Conservation (phyloP, 2,329 filamentous ascomycete genomes). For the Drechmeria coniospora region DNA sequence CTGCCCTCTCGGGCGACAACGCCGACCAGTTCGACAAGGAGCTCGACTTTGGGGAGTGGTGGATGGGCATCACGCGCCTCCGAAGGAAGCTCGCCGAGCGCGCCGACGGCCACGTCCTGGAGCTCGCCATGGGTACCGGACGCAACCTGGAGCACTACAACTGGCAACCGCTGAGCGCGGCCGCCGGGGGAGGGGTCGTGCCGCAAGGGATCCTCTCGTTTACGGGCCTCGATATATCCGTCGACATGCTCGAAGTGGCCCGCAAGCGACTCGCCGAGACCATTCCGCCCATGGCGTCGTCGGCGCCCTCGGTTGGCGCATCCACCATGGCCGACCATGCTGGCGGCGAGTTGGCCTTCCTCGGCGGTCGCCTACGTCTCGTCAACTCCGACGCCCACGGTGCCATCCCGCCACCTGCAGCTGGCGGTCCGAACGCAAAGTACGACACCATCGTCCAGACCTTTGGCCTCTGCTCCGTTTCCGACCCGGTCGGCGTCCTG, state of each 20-base stretch:
- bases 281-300: slow-evolving; percentile 22
- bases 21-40: slow-evolving; percentile 43
- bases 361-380: slow-evolving; percentile 28
- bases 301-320: slow-evolving; percentile 15
- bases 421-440: slow-evolving; percentile 21
- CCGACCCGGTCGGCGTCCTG: slow-evolving; percentile 37
- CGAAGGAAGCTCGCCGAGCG: slow-evolving; percentile 30
- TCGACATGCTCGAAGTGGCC: slow-evolving; percentile 44
- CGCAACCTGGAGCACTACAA: slow-evolving; percentile 44
- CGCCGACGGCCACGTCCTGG: slow-evolving; percentile 42
- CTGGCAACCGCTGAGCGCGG: slow-evolving; percentile 28
- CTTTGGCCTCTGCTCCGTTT: slow-evolving; percentile 49
- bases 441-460: slow-evolving; percentile 52
- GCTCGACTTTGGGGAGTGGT: slow-evolving; percentile 40
- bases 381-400: slow-evolving; percentile 32
- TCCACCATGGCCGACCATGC: slow-evolving; percentile 18
- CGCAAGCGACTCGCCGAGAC: slow-evolving; percentile 32
- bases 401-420: slow-evolving; percentile 22
- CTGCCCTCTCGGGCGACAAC: slow-evolving; percentile 26
- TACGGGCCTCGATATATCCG: slow-evolving; percentile 46
- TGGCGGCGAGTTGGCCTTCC: slow-evolving; percentile 22
- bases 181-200: slow-evolving; percentile 6
- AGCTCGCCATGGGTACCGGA: slow-evolving; percentile 48
- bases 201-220: slow-evolving; percentile 30
- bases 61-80: slow-evolving; percentile 38